phyloP scores from a whole-genome alignment of 139 green algal genomes.

The Micractinium sp. region DNA sequence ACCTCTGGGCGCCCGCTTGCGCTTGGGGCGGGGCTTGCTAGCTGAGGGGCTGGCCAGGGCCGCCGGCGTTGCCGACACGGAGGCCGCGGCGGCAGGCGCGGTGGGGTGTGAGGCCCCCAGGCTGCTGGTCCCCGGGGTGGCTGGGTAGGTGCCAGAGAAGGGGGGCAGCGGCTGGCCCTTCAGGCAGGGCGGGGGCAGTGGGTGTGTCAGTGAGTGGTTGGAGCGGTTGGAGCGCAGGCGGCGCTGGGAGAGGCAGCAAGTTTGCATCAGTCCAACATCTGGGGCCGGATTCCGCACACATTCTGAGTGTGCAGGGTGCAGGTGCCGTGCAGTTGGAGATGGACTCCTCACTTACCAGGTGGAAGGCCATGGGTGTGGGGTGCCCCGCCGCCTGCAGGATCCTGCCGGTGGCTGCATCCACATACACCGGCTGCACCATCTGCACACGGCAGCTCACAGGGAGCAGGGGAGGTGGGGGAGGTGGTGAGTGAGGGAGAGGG shows the following conservation, averaged over 20 bases:
- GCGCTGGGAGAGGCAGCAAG: too few relatives aligned
- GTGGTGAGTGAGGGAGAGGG: too few relatives aligned
- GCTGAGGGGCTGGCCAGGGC: too few relatives aligned
- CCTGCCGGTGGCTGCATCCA: slow-evolving; percentile 21
- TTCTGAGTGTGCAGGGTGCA: too few relatives aligned
- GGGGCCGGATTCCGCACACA: too few relatives aligned
- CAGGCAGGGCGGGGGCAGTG: background rate
- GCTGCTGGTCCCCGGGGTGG: background rate
- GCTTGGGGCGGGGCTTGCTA: background rate
- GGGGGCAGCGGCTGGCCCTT: background rate
- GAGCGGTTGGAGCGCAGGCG: too few relatives aligned
- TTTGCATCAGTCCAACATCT: too few relatives aligned
- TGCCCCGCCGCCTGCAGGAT: slow-evolving; percentile 6
- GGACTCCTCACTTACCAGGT: too few relatives aligned
- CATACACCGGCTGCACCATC: slow-evolving; percentile 9
- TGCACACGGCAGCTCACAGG: background rate
- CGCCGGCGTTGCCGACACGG: too few relatives aligned
- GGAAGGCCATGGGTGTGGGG: too few relatives aligned
- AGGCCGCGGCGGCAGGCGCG: background rate
- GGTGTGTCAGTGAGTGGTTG: background rate
- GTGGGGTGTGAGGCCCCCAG: background rate
- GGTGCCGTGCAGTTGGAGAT: too few relatives aligned
- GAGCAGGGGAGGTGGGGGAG: too few relatives aligned
- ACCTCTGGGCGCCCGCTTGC: background rate
- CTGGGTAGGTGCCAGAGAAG: background rate